Conservation (phyloP, 176 grass and related monocot species). For the Eragrostis nindensis region DNA sequence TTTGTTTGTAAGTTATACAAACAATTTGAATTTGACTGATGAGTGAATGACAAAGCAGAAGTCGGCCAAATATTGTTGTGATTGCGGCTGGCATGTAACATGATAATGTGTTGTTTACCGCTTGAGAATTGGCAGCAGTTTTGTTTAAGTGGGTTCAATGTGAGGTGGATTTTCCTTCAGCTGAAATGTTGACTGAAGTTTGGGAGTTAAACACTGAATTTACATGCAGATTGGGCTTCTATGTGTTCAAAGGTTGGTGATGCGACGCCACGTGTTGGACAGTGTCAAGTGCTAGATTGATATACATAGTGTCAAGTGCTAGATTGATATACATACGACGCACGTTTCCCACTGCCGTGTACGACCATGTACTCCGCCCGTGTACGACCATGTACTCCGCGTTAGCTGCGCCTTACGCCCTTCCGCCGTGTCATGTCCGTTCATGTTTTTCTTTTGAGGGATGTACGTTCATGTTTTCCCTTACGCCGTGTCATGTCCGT, state of each 20-base stretch:
- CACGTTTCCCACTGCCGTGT: too few species aligned
- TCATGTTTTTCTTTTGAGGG: too few species aligned
- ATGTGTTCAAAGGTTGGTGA: background rate
- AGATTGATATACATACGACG: too few species aligned
- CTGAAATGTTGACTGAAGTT: background rate
- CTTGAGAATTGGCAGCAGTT: background rate
- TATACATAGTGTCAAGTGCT: too few species aligned
- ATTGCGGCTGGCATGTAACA: constrained; percentile 31
- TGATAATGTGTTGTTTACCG: background rate
- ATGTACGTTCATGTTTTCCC: too few species aligned
- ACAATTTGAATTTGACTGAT: background rate
- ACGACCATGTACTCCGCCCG: too few species aligned
- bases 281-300: too few species aligned
- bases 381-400: too few species aligned
- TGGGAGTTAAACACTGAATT: background rate
- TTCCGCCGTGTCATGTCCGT: too few species aligned
- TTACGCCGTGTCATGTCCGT: too few species aligned
- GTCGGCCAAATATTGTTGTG: constrained; percentile 27
- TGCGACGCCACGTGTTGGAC: background rate
- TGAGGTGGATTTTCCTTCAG: too few species aligned
- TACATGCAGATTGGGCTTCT: background rate
- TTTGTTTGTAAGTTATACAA: constrained; percentile 3
- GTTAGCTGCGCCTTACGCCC: too few species aligned
- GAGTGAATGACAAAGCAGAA: background rate
- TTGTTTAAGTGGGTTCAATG: background rate